phyloP scores from a whole-genome alignment of 73 alveolate genomes.

The Paramecium primaurelia region DNA sequence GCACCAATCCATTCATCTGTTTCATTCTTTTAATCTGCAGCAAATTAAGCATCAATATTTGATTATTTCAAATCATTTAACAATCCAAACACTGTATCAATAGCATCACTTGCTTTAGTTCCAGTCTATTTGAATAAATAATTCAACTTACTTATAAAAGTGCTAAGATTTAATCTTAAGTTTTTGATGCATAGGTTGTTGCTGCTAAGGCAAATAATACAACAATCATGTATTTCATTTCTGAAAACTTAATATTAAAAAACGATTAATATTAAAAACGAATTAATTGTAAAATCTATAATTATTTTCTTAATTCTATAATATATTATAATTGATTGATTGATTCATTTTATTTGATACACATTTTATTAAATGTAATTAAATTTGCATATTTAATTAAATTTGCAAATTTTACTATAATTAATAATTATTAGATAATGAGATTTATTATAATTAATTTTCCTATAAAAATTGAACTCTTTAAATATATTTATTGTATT shows the following conservation, averaged over 20 bases:
- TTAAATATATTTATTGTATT: no score
- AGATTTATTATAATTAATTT: no score
- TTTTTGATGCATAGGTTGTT: not conserved
- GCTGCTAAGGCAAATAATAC: not conserved
- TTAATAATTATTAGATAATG: no score
- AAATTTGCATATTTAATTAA: no score
- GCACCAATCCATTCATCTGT: conserved; percentile 30
- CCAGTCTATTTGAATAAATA: not conserved
- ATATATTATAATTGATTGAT: not conserved
- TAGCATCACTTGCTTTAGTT: conserved; percentile 39
- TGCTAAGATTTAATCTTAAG: conserved; percentile 28
- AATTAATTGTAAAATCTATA: not conserved
- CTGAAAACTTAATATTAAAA: not conserved
- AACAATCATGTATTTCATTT: not conserved
- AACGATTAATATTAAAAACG: not conserved
- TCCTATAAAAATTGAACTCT: no score
- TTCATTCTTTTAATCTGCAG: conserved; percentile 16
- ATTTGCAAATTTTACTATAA: no score
- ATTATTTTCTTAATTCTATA: not conserved
- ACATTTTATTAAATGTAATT: no score
- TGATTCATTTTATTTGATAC: no score
- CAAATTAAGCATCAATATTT: conserved; percentile 26
- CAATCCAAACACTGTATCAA: conserved; percentile 26
- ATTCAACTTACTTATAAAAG: not conserved
- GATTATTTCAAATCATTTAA: conserved; percentile 19